Evolutionary conservation across 106 monocot species (phyloP), one percentile per base, ranked within the genome.

Genomic region (Dendrobium catenatum): DNA sequence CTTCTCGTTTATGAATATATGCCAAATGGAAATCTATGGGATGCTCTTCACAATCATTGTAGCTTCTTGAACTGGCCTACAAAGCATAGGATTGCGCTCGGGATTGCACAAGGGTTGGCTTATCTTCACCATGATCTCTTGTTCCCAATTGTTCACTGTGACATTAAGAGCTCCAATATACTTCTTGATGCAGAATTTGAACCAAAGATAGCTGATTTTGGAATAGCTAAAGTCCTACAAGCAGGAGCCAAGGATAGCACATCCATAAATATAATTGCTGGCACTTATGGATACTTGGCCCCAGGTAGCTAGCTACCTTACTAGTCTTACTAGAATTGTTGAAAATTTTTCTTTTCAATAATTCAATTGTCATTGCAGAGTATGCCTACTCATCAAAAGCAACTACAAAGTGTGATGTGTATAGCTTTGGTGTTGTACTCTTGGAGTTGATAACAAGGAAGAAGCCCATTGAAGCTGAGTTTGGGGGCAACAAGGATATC

Each of bases 131-230:
- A 97, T 47, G 94, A 97, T 82, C 86, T 97, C 72, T 64, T 89
- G 72, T 94, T 84, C 55, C 88, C 97, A 3, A 97, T 97, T 17
- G 87, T 97, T 29, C 97, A 97, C 56, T 81, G 97, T 11, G 94
- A 97, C 58, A 89, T 97, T 86, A 97, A 97, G 85, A 85, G 86
- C 24, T 92, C 97, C 11, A 94, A 97, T 75, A 89, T 97, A 29
- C 89, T 97, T 7, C 94, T 97, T 27, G 94, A 97, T 59, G 92
- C 88, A 4, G 88, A 92, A 42, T 92, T 88, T 42, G 94, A 97
- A 81, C 97, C 97, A 2, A 97, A 97, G 84, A 90, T 97, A 0
- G 94, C 97, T 9, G 97, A 97, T 81, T 97, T 97, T 31, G 97
- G 97, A 72, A 89, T 97, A 5, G 97, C 97, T 13, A 97, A 97